Evolutionary conservation across 805 yeast species (phyloP).

Genomic region (Clavispora asparagi): DNA sequence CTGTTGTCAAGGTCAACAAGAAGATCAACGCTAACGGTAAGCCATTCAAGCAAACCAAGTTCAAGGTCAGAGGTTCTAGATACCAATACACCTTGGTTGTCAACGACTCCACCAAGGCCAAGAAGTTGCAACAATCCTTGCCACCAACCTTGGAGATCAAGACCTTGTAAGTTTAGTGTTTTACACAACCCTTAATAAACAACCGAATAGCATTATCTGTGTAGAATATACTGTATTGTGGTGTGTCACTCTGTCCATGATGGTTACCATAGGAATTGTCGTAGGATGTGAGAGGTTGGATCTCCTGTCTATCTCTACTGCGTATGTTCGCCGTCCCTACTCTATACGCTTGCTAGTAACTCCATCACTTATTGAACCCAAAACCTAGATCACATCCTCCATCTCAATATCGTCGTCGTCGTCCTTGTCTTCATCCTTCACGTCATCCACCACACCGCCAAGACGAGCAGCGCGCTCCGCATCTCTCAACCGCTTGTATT

Average conservation of each 20-base stretch:
- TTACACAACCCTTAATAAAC: constrained; percentile 4
- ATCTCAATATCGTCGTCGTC: constrained; percentile 60
- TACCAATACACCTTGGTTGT: constrained; percentile 93
- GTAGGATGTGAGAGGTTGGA: no score
- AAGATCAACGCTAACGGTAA: constrained; percentile 77
- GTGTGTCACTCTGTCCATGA: no score
- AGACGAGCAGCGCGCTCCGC: constrained; percentile 67
- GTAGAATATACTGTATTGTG: no score
- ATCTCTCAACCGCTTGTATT: constrained; percentile 75
- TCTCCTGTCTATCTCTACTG: no score
- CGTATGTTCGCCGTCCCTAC: not conserved
- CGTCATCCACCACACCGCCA: constrained; percentile 36
- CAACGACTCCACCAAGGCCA: constrained; percentile 93
- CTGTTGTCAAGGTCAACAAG: constrained; percentile 91
- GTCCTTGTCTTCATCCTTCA: constrained; percentile 35
- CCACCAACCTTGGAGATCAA: constrained; percentile 87
- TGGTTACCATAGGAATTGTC: no score
- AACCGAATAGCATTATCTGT: not conserved
- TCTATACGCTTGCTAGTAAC: not conserved
- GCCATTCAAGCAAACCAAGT: constrained; percentile 89
- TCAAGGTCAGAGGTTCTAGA: constrained; percentile 97
- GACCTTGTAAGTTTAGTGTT: constrained; percentile 29
- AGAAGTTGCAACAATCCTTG: constrained; percentile 94
- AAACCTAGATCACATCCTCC: constrained; percentile 30
- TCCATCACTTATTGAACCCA: not conserved